Evolutionary conservation across 805 yeast genomes (phyloP), one percentile per base, ranked within the genome.

Genomic region (Kluyveromyces aestuarii): DNA sequence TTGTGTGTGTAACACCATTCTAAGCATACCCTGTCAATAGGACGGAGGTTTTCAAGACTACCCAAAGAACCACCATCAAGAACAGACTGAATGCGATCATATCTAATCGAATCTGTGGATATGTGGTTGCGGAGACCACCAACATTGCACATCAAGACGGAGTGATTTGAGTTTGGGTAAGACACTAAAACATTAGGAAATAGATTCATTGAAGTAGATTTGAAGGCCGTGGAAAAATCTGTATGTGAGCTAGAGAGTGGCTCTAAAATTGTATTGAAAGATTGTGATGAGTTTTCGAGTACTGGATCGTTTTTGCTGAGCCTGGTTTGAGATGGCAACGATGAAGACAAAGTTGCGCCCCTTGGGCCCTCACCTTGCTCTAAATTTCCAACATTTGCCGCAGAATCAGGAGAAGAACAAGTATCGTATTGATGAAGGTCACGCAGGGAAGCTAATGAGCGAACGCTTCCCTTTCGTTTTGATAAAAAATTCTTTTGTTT

Each of bases 61-160:
- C 8, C 19, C 18, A 35, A 36, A 16, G 38, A 18, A 9, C n/a
- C 18, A 11, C 45, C 45, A 11, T 30, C 3, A n/a, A 43, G 17
- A 7, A 43, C 39, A 2, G 45, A 11, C 14, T 43, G 11, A 14
- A 43, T 43, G 6, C 33, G 33, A 33, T n/a, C 19, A n/a, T 48
- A 45, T 14, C 53, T 39, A 10, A 56, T 39, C 38, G 44, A 46
- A 16, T 48, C 50, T 1, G 64, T 52, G 16, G 52, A 52, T 27
- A 59, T 38, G 45, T 61, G 67, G 46, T 59, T 59, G 46, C 67
- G 56, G 27, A 64, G 41, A 2, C 68, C 68, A 17, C 68, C 67
- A 13, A 64, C 62, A 45, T 63, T 57, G 40, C 67, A 62, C 61
- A 60, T 57, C n/a, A 61, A 17, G 10, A 58, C 45, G 36, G 58